Conservation (phyloP, 257 asterid genomes). For the Galeopsis tetrahit region DNA sequence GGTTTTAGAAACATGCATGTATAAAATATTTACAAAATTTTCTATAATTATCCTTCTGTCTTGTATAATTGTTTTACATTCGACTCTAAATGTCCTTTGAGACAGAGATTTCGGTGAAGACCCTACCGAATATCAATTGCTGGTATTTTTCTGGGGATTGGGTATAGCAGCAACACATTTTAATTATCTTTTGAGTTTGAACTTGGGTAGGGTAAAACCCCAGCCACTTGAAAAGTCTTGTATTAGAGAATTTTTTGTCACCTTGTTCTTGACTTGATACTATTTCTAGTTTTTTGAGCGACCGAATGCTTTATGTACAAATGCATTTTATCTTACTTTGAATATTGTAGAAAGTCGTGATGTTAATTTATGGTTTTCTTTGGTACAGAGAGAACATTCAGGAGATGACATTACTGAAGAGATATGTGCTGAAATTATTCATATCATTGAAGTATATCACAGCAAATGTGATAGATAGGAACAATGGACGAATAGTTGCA, state of each 20-base stretch:
- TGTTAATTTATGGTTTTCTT: not conserved
- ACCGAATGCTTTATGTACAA: not conserved
- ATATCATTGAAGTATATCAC: constrained; percentile 83
- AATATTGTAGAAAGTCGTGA: not conserved
- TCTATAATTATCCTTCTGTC: not conserved
- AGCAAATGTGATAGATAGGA: constrained; percentile 81
- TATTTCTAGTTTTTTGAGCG: not conserved
- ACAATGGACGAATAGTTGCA: constrained; percentile 68
- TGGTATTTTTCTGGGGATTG: no score
- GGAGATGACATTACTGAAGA: constrained; percentile 69
- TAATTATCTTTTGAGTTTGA: not conserved
- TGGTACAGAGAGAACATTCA: constrained; percentile 22
- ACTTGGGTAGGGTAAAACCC: not conserved
- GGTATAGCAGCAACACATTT: not conserved
- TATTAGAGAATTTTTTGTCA: not conserved
- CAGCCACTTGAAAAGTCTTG: not conserved
- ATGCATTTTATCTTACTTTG: not conserved
- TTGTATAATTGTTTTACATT: not conserved
- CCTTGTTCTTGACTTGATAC: not conserved
- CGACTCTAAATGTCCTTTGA: not conserved
- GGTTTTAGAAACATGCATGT: not conserved
- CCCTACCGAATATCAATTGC: no score
- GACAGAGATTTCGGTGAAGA: not conserved
- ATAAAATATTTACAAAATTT: not conserved
- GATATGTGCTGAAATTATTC: constrained; percentile 77